A percentile compares a stretch with the other conserved stretches of the same genome.
Conservation (phyloP, 805 yeast species). For the Saturnispora ahearnii region DNA sequence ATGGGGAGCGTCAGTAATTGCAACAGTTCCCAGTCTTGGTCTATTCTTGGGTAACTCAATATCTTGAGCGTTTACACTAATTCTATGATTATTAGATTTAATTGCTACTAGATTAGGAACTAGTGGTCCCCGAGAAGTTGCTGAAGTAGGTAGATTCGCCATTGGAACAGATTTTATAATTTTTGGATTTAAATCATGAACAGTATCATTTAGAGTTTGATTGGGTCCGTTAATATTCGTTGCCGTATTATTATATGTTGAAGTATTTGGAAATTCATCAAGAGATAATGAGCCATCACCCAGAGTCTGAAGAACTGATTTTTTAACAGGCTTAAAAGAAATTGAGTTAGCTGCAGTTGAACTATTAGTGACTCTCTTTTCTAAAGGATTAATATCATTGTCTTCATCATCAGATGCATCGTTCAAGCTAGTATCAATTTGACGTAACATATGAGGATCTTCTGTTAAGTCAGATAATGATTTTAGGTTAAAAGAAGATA, state of each 20-base stretch:
- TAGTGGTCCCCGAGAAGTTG: not conserved
- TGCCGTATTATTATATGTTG: not conserved
- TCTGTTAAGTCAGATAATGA: conserved; percentile 16
- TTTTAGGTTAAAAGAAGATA: conserved; percentile 23
- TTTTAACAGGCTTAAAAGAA: conserved; percentile 39
- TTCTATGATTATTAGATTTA: not conserved
- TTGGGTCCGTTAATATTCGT: not conserved
- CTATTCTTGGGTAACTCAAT: not conserved
- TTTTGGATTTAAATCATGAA: not conserved
- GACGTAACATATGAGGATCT: not conserved
- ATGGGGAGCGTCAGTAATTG: not conserved
- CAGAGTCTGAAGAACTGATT: conserved; percentile 37
- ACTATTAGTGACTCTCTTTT: not conserved
- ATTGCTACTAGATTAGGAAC: not conserved
- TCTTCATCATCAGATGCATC: conserved; percentile 1
- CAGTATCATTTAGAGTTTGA: not conserved
- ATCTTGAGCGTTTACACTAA: not conserved
- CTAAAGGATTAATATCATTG: conserved; percentile 1
- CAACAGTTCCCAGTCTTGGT: not conserved
- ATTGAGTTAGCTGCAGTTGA: conserved; percentile 20
- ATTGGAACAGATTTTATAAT: not conserved
- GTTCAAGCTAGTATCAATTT: not conserved
- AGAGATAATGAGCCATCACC: conserved; percentile 41
- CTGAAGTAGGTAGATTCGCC: not conserved
- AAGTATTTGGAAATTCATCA: conserved; percentile 21